Conservation (phyloP, 1,284 basidiomycete species). For the Cystobasidium slooffiae region DNA sequence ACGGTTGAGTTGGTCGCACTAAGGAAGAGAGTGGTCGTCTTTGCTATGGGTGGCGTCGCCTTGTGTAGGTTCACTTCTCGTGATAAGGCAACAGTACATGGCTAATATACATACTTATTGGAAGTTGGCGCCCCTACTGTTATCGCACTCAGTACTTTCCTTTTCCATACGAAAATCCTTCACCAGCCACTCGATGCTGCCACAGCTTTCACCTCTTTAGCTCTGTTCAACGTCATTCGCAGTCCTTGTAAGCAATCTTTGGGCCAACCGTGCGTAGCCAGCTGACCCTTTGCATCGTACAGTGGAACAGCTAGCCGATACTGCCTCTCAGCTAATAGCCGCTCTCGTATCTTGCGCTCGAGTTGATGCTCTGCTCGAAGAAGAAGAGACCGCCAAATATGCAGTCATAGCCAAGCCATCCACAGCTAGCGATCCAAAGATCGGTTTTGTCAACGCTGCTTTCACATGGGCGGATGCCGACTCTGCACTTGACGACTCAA, state of each 20-base stretch:
- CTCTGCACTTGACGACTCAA: slow-evolving; percentile 44
- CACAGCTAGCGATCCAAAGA: slow-evolving; percentile 55
- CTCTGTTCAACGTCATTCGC: slow-evolving; percentile 63
- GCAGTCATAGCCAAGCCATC: slow-evolving; percentile 55
- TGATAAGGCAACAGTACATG: slow-evolving; percentile 52
- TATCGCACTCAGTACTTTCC: slow-evolving; percentile 49
- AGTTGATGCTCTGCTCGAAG: slow-evolving; percentile 60
- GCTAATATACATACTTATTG: slow-evolving; percentile 54
- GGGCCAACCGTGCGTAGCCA: no score
- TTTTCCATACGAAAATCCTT: slow-evolving; percentile 58
- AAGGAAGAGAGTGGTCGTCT: slow-evolving; percentile 59
- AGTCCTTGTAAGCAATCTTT: no score
- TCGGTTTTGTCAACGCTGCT: slow-evolving; percentile 62
- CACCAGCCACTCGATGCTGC: slow-evolving; percentile 57
- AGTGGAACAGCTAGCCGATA: slow-evolving; percentile 54
- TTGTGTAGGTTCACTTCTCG: slow-evolving; percentile 54
- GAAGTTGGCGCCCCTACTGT: slow-evolving; percentile 50
- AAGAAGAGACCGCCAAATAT: slow-evolving; percentile 64
- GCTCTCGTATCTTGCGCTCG: slow-evolving; percentile 59
- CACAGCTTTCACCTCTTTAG: slow-evolving; percentile 62
- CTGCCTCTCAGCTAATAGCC: slow-evolving; percentile 61
- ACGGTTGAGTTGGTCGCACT: slow-evolving; percentile 60
- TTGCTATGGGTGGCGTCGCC: slow-evolving; percentile 61
- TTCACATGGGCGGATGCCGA: slow-evolving; percentile 56
- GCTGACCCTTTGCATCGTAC: neutral